phyloP scores from a whole-genome alignment of 73 alveolate species.

The Vitrella brassicaformis region DNA sequence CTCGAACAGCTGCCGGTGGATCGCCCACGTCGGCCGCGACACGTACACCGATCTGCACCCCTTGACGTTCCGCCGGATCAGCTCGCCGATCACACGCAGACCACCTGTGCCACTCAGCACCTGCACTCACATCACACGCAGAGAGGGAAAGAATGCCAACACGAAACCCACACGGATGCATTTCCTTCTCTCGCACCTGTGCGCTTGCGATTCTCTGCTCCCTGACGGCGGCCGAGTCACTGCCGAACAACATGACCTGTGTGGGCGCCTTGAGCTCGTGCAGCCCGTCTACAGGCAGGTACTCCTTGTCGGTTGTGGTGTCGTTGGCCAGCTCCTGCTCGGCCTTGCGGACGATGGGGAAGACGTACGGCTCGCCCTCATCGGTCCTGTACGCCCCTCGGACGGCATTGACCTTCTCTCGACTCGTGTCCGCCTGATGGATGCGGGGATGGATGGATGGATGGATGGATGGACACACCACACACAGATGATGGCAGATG shows the following conservation, averaged over 20 bases:
- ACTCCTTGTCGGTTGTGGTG: constrained; percentile 68
- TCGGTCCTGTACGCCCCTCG: constrained; percentile 89
- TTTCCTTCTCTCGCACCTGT: too few species aligned
- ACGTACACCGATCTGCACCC: too few species aligned
- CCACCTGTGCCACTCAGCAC: constrained; percentile 91
- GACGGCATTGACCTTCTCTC: constrained; percentile 47
- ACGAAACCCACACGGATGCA: constrained; percentile 44
- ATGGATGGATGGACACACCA: too few species aligned
- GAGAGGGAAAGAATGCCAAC: constrained; percentile 20
- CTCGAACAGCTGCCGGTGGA: constrained; percentile 65
- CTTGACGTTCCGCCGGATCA: constrained; percentile 56
- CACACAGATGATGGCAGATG: too few species aligned
- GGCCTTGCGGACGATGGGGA: constrained; percentile 69
- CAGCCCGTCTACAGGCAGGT: constrained; percentile 82
- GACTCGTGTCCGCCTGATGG: too few species aligned
- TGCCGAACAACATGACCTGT: constrained; percentile 60
- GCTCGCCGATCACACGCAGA: constrained; percentile 71
- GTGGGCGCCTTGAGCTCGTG: constrained; percentile 57
- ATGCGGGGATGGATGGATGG: too few species aligned
- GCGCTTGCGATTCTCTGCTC: too few species aligned
- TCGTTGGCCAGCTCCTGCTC: constrained; percentile 55
- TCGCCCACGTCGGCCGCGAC: constrained; percentile 88
- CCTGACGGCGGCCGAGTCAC: too few species aligned
- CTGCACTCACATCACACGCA: too few species aligned
- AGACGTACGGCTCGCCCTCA: constrained; percentile 71